These are phyloP conservation scores for Fusarium torulosum DNA, from an alignment of 2,329 filamentous ascomycete species.

Conservation along the genomic window DNA sequence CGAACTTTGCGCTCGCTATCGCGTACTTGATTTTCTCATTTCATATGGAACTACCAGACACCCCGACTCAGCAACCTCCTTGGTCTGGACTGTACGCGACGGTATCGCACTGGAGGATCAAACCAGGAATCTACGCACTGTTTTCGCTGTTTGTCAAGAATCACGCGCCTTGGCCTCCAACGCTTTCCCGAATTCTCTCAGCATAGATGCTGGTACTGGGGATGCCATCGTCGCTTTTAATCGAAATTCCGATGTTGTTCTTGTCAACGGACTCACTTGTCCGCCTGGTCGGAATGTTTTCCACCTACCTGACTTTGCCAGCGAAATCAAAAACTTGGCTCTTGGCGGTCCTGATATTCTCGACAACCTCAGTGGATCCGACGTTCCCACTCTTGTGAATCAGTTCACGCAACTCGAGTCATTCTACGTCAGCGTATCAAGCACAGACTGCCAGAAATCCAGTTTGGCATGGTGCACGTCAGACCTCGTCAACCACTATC, in stretches of 20 bases:
- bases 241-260: slow-evolving; percentile 50
- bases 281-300: slow-evolving; percentile 27
- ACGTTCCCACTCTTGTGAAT: slow-evolving; percentile 2
- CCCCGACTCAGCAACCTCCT: slow-evolving; percentile 8
- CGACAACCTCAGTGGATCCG: background rate
- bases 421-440: slow-evolving; percentile 44
- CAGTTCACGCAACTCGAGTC: slow-evolving; percentile 47
- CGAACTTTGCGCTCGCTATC: slow-evolving; percentile 45
- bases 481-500: slow-evolving; percentile 47
- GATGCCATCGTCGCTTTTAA: slow-evolving; percentile 50
- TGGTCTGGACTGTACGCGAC: slow-evolving; percentile 40
- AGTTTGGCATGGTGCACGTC: slow-evolving; percentile 52
- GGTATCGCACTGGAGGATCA: slow-evolving; percentile 45
- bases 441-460: slow-evolving; percentile 11
- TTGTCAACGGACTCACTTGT: slow-evolving; percentile 36
- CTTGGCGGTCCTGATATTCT: slow-evolving; percentile 28
- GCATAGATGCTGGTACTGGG: slow-evolving; percentile 44
- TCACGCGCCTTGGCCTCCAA: slow-evolving; percentile 52
- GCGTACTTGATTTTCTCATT: slow-evolving; percentile 49
- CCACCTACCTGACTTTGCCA: slow-evolving; percentile 47
- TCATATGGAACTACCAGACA: slow-evolving; percentile 21
- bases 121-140: slow-evolving; percentile 47
- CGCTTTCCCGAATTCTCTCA: slow-evolving; percentile 51
- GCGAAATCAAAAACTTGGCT: slow-evolving; percentile 50
- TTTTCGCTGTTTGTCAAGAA: slow-evolving; percentile 54